Evolutionary conservation across 2,329 filamentous ascomycete species (phyloP), one percentile per base, ranked within the genome.

Genomic region (Microdochium trichocladiopsis): DNA sequence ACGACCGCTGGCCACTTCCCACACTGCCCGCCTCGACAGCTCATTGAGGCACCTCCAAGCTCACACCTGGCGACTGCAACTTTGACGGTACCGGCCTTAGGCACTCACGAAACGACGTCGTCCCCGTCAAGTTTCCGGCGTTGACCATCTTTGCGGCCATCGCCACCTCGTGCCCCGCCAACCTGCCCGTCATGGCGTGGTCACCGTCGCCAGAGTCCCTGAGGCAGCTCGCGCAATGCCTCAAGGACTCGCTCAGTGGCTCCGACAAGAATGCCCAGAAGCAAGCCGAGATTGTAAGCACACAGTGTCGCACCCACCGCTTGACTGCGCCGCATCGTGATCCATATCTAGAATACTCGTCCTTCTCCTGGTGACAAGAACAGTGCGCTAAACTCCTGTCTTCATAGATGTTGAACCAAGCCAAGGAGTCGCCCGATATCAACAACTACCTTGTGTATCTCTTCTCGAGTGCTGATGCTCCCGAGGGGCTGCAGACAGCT

Each of bases 391-490:
- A 67, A 57, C 50, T 22, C 22, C 24, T 10, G 37, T 33, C 50
- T 45, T 54, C 47, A 62, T 51, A 97, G 94, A 95, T 97, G 90
- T 88, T 99, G 62, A 79, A 83, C 59, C 88, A 95, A 73, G 94
- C 93, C 55, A 95, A 90, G 68, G 74, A 78, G 50, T 94, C 89
- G 11, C 92, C 92, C 49, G 93, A 97, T 69, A 89, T 96, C 76
- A 93, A 95, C 76, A 97, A 97, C 73, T 99, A 99, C 70, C 84
- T 99, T 47, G 88, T 90, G 60, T 96, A 88, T 70, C 82, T 99
- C 56, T 90, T 95, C 70, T 90, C 88, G 55, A 90, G 82, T 61
- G 68, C 82, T 52, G 78, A 84, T 57, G 74, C 78, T 50, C 82
- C 87, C 48, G 70, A 75, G 52, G 83, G 76, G 57, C 74, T 88